Evolutionary conservation across 106 monocot genomes (phyloP).

Genomic region (Dendrobium catenatum): DNA sequence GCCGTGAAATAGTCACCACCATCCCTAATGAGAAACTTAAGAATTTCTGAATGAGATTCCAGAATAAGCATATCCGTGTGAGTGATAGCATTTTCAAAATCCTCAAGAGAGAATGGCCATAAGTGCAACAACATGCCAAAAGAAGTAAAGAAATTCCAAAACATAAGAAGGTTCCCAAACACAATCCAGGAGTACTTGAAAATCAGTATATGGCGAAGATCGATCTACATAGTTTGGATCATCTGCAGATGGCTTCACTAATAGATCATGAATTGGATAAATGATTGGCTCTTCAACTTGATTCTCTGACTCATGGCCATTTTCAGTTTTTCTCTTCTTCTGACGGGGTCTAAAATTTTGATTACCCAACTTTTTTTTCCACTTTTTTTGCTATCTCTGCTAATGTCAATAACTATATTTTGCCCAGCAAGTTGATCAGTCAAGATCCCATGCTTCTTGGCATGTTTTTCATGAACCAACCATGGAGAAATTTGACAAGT

Average conservation of each 20-base stretch:
- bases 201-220: conserved; percentile 52
- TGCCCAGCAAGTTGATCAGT: conserved; percentile 15
- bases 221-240: conserved; percentile 51
- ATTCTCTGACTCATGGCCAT: conserved; percentile 23
- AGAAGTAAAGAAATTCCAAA: conserved; percentile 84
- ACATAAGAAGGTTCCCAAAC: conserved; percentile 86
- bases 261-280: conserved; percentile 86
- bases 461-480: conserved; percentile 70
- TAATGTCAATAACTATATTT: conserved; percentile 15
- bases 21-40: conserved; percentile 70
- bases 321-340: conserved; percentile 33
- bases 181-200: conserved; percentile 80
- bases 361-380: conserved; percentile 11
- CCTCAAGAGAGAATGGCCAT: conserved; percentile 79
- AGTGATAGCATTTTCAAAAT: conserved; percentile 83
- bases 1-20: conserved; percentile 53
- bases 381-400: neutral
- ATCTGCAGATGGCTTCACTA: conserved; percentile 46
- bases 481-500: conserved; percentile 68
- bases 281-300: conserved; percentile 19
- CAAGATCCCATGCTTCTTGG: conserved; percentile 59
- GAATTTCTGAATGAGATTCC: conserved; percentile 58
- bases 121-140: conserved; percentile 66
- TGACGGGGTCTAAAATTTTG: conserved; percentile 14
- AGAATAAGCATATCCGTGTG: conserved; percentile 66